Evolutionary conservation across 2,329 filamentous ascomycete species (phyloP), one percentile per base, ranked within the genome.

Genomic region (Monosporascus sp.): DNA sequence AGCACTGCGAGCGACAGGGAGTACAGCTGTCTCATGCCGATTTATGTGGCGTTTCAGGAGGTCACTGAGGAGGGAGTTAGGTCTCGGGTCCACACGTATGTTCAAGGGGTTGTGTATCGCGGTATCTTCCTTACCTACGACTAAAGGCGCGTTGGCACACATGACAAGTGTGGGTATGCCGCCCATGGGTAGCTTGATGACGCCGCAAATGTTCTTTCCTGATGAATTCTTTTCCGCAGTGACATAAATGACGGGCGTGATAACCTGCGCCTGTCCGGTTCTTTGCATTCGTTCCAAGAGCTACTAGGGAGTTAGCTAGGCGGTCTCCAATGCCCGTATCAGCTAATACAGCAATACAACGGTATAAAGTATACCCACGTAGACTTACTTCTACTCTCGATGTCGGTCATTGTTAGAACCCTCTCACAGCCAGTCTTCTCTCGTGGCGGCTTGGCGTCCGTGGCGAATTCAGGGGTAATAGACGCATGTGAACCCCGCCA

Each of bases 171-270:
- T 53, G 48, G 22, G 51, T 31, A 2, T 8, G 15, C 11, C n/a
- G 35, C 31, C 48, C 11, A n/a, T 53, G 51, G 17, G 39, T 17
- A 36, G 51, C 47, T 39, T 53, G 51, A 20, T 53, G 51, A 9
- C 51, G 47, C 25, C 43, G 36, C 18, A 53, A n/a, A 45, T 53
- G 51, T n/a, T 53, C 48, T 31, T 53, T 53, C 7, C 51, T 9
- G 36, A 46, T 46, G 31, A 53, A 53, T 36, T n/a, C 36, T n/a
- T 37, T 45, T 11, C 51, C 51, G 22, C 48, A 53, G 6, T 50
- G 51, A 24, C 51, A 53, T 37, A 15, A 14, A 35, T 50, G 47
- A 7, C 37, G 50, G 14, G 35, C 2, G n/a, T 25, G 24, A 8
- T 35, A 11, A 14, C 31, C 31, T 5, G 31, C 31, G 2, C 9